These are phyloP conservation scores for Soucietia sequanensis DNA, from an alignment of 805 yeast species.

Conservation along the genomic window DNA sequence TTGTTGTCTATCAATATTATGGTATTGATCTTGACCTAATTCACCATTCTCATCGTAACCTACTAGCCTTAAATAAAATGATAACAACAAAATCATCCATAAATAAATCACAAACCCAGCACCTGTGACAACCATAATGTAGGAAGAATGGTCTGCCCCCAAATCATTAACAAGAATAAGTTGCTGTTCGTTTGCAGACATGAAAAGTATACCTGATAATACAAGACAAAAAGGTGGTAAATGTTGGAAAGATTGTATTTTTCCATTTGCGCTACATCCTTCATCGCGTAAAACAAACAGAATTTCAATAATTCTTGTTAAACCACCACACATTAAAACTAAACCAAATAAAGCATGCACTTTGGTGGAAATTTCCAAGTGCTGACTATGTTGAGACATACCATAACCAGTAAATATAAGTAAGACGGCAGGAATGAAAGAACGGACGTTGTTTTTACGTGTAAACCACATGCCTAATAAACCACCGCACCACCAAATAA, in stretches of 20 bases:
- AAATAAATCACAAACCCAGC: conserved; percentile 72
- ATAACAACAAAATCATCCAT: conserved; percentile 61
- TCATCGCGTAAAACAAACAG: conserved; percentile 70
- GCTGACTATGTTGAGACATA: conserved; percentile 87
- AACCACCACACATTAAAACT: conserved; percentile 76
- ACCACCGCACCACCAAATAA: conserved; percentile 96
- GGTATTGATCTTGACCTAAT: conserved; percentile 14
- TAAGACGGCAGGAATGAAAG: conserved; percentile 77
- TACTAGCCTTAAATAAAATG: conserved; percentile 51
- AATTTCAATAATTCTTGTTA: conserved; percentile 74
- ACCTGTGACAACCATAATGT: conserved; percentile 66
- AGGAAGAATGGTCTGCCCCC: conserved; percentile 84
- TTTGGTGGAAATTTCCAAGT: conserved; percentile 72
- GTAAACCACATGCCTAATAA: conserved; percentile 77
- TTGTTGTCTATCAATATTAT: conserved; percentile 13
- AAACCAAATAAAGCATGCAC: conserved; percentile 87
- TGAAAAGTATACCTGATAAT: conserved; percentile 76
- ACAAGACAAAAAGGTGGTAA: conserved; percentile 80
- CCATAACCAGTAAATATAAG: conserved; percentile 91
- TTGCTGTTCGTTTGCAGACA: conserved; percentile 94
- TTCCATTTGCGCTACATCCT: conserved; percentile 37
- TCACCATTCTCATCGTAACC: conserved; percentile 44
- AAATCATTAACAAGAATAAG: conserved; percentile 64
- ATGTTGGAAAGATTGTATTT: conserved; percentile 73
- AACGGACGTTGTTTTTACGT: conserved; percentile 53